Percentiles rank a stretch among this genome's conserved stretches.
phyloP scores from a whole-genome alignment of 129 eudicot species.

The Glebionis coronaria region DNA sequence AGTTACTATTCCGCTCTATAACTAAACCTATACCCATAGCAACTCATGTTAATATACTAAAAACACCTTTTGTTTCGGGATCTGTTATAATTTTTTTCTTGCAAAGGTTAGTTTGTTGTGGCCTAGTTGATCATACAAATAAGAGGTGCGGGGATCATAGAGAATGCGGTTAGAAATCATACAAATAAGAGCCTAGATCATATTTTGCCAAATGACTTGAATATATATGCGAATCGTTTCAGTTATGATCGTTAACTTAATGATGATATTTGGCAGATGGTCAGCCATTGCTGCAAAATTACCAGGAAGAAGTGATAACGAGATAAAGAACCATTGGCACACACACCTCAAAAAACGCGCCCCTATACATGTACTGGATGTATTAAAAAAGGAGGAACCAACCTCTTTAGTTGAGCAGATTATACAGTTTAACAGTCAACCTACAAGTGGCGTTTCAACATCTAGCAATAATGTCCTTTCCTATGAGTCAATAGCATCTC shows the following conservation, averaged over 20 bases:
- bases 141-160: not conserved
- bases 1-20: too few relatives aligned
- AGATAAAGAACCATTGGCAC: conserved; percentile 36
- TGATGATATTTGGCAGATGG: conserved; percentile 30
- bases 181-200: not conserved
- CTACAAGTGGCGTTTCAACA: conserved; percentile 14
- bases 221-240: not conserved
- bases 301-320: conserved; percentile 43
- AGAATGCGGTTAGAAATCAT: not conserved
- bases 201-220: not conserved
- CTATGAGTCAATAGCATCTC: conserved; percentile 28
- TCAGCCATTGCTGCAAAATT: conserved; percentile 40
- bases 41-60: too few relatives aligned
- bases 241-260: not conserved
- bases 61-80: too few relatives aligned
- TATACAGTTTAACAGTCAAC: conserved; percentile 22
- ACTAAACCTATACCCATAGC: too few relatives aligned
- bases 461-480: conserved; percentile 25
- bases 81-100: not conserved
- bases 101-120: not conserved
- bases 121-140: not conserved
- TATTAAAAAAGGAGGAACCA: conserved; percentile 18
- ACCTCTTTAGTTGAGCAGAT: conserved; percentile 21
- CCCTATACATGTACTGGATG: conserved; percentile 1
- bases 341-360: conserved; percentile 35